Conservation (phyloP, 345 rosid species). For the sweet orange (Citrus sinensis) region DNA sequence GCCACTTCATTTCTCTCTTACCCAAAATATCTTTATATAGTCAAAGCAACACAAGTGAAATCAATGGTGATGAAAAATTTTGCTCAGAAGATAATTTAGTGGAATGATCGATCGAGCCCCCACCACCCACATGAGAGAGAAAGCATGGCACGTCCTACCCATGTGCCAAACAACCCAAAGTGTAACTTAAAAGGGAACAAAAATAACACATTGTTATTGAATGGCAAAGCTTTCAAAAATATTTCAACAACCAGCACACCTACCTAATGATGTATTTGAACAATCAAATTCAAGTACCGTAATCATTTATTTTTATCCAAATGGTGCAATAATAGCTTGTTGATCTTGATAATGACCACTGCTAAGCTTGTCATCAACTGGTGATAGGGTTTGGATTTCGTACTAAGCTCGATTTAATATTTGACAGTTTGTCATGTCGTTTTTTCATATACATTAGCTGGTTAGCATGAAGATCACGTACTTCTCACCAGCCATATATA, state of each 20-base stretch:
- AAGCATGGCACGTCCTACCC: slow-evolving; percentile 25
- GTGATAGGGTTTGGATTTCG: slow-evolving; percentile 6
- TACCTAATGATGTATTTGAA: slow-evolving; percentile 25
- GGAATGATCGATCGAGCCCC: background rate
- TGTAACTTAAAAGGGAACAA: slow-evolving; percentile 40
- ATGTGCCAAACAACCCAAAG: slow-evolving; percentile 28
- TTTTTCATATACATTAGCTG: background rate
- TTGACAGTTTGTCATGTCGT: slow-evolving; percentile 35
- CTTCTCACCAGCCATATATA: slow-evolving; percentile 2
- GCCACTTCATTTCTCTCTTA: background rate
- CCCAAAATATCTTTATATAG: background rate
- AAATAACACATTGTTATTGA: slow-evolving; percentile 7
- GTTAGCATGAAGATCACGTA: background rate
- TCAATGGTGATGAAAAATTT: background rate
- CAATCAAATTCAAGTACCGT: background rate
- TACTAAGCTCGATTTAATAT: slow-evolving; percentile 6
- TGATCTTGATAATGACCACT: slow-evolving; percentile 11
- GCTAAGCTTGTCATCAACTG: slow-evolving; percentile 5
- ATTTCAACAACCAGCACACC: slow-evolving; percentile 33
- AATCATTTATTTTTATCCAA: slow-evolving; percentile 7
- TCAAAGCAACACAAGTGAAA: background rate
- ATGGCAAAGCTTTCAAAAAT: slow-evolving; percentile 7
- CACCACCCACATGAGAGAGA: slow-evolving; percentile 6
- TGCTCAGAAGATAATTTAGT: background rate
- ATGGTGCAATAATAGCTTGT: background rate